phyloP scores from a whole-genome alignment of 805 yeast genomes.

The Candida arabinofermentans region DNA sequence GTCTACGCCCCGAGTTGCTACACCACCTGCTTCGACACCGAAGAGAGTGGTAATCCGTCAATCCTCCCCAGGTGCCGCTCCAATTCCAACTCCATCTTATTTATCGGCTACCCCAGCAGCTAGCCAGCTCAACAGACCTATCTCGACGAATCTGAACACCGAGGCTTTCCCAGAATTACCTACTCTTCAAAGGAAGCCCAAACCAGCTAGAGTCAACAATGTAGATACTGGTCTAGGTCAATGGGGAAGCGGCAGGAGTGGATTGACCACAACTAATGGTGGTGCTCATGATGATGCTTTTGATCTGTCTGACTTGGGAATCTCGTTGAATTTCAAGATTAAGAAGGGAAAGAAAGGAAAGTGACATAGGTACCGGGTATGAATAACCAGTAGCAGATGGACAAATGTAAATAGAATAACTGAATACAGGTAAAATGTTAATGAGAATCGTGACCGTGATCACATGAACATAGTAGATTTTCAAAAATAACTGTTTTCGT shows the following conservation, averaged over 20 bases:
- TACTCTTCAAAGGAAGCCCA: constrained; percentile 37
- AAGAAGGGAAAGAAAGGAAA: constrained; percentile 31
- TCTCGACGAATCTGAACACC: constrained; percentile 15
- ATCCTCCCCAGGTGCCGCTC: neutral
- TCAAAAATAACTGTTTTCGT: too few relatives aligned
- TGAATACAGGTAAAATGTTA: too few relatives aligned
- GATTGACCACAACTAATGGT: constrained; percentile 1
- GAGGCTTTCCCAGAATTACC: constrained; percentile 35
- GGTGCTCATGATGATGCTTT: constrained; percentile 16
- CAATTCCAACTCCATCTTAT: constrained; percentile 10
- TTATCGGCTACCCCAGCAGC: neutral
- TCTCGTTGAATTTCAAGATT: constrained; percentile 20
- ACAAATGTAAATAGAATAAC: too few relatives aligned
- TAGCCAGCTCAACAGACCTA: constrained; percentile 1
- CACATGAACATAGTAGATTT: too few relatives aligned
- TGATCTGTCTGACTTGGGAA: constrained; percentile 19
- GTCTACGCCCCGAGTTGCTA: neutral
- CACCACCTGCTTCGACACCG: constrained; percentile 26
- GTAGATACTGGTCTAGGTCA: constrained; percentile 26
- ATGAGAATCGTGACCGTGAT: too few relatives aligned
- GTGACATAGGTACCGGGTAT: constrained; percentile 13
- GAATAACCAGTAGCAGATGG: too few relatives aligned
- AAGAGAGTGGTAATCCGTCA: neutral
- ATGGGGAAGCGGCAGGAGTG: constrained; percentile 28
- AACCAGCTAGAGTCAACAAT: constrained; percentile 59